phyloP scores from a whole-genome alignment of 2,329 filamentous ascomycete genomes.

The Aspergillus thermomutatus region DNA sequence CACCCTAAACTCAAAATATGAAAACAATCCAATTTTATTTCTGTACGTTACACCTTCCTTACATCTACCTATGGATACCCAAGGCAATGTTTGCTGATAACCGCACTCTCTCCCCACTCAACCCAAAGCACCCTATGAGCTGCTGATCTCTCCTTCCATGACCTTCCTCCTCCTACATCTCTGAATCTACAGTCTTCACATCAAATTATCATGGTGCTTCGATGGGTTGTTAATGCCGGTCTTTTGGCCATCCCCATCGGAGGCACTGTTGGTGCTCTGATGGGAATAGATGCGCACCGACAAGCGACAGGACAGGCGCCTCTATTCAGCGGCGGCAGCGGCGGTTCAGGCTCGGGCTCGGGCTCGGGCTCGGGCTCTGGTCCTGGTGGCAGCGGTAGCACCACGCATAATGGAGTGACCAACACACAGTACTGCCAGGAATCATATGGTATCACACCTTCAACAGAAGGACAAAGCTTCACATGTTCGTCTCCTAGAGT shows the following conservation, averaged over 20 bases:
- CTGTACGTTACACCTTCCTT: background rate
- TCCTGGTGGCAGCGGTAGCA: background rate
- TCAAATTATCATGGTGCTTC: slow-evolving; percentile 24
- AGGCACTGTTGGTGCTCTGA: slow-evolving; percentile 48
- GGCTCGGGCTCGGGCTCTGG: background rate
- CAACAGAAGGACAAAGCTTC: background rate
- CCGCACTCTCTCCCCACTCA: background rate
- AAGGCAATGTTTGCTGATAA: background rate
- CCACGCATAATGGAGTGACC: background rate
- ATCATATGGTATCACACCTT: background rate
- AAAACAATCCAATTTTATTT: background rate
- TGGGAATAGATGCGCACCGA: slow-evolving; percentile 49
- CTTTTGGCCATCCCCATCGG: slow-evolving; percentile 51
- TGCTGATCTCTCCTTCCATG: background rate
- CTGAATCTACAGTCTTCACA: background rate
- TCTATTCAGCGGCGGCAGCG: slow-evolving; percentile 40
- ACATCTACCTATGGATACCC: background rate
- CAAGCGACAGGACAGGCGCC: slow-evolving; percentile 42
- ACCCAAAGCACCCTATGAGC: background rate
- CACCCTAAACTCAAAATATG: background rate
- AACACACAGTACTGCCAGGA: background rate
- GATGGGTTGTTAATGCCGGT: slow-evolving; percentile 50
- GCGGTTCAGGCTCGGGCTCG: slow-evolving; percentile 1
- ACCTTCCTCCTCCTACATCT: background rate
- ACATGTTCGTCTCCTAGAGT: background rate